Evolutionary conservation across 73 alveolate species (phyloP), one percentile per base, ranked within the genome.

Genomic region (Uronychia binucleata): DNA sequence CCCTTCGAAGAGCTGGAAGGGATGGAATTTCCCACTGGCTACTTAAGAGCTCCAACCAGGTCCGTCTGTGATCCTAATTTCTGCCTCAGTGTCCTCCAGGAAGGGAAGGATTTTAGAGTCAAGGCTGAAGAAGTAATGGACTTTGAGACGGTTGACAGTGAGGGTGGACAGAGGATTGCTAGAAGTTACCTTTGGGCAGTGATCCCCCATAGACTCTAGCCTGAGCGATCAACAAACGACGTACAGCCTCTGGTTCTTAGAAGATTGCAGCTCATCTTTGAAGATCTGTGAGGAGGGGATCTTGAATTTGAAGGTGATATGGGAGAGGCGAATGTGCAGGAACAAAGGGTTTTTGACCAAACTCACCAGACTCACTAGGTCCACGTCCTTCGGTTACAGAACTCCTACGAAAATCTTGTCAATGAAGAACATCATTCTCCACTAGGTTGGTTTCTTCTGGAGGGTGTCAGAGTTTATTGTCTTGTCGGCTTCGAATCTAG

Each of bases 51-150:
- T 88, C 96, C 98, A 94, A 29, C 89, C 92, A 19, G 98, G 89
- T 0, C 98, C 98, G 74, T 80, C 90, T 30, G 95, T 91, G 5
- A 94, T 88, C 79, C 98, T 88, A 79, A 94, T 78, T 59, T 94
- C 95, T 8, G 91, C 90, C 59, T 92, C 90, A 1, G 96, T 92
- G 59, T 94, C 88, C 33, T 88, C 57, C 25, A 94, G 84, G 76
- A 94, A 94, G 31, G 82, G 74, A 30, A 81, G 84, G n/a, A 94
- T 81, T 28, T 91, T 88, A 32, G 29, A 29, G n/a, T 31, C 28
- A 57, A 90, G 96, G 33, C 90, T 88, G 90, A 94, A 94, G 90
- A 94, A 92, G 77, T 83, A 94, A 79, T 94, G 95, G 0, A 93
- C 94, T 85, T 96, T 85, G 1, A 94, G 81, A 33, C 79, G 84